Conservation (phyloP, 805 yeast species). For the Metschnikowia similis region DNA sequence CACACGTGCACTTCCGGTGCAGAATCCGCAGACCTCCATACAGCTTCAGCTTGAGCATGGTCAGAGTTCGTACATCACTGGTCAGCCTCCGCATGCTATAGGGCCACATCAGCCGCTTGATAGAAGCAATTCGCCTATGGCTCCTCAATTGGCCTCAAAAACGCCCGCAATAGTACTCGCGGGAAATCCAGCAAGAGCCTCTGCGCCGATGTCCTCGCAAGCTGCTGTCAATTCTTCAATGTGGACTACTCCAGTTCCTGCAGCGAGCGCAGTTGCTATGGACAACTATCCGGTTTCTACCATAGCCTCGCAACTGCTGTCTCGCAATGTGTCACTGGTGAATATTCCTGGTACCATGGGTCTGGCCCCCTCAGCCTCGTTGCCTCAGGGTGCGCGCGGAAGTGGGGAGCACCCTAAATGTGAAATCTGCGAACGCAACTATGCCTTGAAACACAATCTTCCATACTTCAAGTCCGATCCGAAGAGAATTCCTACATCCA, state of each 20-base stretch:
- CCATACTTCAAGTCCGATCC: constrained; percentile 2
- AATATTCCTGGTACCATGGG: background rate
- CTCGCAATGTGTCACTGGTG: background rate
- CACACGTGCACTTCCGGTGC: background rate
- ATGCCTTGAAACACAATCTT: background rate
- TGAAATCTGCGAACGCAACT: constrained; percentile 4
- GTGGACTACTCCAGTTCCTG: background rate
- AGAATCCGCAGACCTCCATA: background rate
- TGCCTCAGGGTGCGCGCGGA: background rate
- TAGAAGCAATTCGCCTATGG: background rate
- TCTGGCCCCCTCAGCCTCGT: background rate
- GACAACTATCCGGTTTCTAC: background rate
- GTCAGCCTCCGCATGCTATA: background rate
- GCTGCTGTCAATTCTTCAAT: background rate
- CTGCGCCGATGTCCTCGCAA: background rate
- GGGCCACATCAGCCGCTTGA: no score
- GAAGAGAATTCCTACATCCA: background rate
- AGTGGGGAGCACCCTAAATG: background rate
- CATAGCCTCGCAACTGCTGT: background rate
- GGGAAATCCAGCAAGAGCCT: background rate
- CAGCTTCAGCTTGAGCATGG: background rate
- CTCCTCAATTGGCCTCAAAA: background rate
- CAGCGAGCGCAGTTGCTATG: background rate
- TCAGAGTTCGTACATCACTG: background rate
- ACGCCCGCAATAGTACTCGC: background rate